Base-by-base conservation (phyloP, 352 stramenopile species). In the Elongisporangium prolatum region DNA sequence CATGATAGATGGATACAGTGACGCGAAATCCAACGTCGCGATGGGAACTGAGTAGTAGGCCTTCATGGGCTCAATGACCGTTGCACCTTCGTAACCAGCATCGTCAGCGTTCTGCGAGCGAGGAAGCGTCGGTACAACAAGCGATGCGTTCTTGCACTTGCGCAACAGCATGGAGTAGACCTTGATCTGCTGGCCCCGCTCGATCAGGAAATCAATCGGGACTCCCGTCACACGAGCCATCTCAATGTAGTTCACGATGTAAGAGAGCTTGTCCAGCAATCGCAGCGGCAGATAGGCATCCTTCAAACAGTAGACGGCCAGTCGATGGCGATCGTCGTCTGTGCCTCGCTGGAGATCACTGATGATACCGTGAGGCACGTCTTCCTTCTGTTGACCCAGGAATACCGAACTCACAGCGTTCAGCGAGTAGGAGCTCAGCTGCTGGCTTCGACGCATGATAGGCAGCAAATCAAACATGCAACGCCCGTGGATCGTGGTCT, bases 1-100 rank as follows among this genome's bases (percentile, higher is more conserved):
- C 97, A 99, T 99, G 73, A 99, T 99, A 52, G 96, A 99, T 50
- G 98, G 98, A 69, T 99, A 99, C 63, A 99, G 82, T n/a, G 97
- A 99, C 11, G 97, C 97, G 77, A 99, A 99, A 93, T 99, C 98
- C 53, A 99, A 71, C 48, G 97, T 99, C 17, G 97, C 96, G 70
- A 99, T 99, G 11, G 98, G 97, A 50, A 98, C 94, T 51, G 98
- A 84, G 77, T 99, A 99, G 70, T 98, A 99, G 3, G 87, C 97
- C 67, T 98, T 99, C 71, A 98, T 98, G 1, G 98, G 98, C 50
- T 99, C 97, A 71, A 99, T 98, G 9, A 99, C 98, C 0, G 97
- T 99, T 24, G 98, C 98, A 48, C 98, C 98, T 78, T 99, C 97
- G 71, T 99, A 99, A 2, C 91, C 80, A 8, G 75, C 70, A 56